A percentile compares a stretch with the other conserved stretches of the same genome.
phyloP scores from a whole-genome alignment of 805 yeast species.

The Metschnikowia corniflorae region DNA sequence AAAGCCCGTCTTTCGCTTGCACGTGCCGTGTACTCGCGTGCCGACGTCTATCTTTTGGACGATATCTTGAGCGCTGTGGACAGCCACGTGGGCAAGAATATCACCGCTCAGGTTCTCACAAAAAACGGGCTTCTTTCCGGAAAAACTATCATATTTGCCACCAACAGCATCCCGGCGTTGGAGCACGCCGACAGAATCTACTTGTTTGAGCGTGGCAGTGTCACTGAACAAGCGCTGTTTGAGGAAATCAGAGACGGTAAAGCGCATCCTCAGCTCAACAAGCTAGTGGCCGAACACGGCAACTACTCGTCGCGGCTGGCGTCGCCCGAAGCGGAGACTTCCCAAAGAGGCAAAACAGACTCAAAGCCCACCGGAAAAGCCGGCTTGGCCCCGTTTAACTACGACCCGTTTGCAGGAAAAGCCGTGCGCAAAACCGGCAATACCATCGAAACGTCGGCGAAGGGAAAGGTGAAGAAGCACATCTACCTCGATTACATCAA shows the following conservation, averaged over 20 bases:
- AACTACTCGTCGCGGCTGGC: slow-evolving; percentile 1
- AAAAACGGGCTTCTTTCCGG: slow-evolving; percentile 28
- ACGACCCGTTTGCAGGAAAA: slow-evolving; percentile 33
- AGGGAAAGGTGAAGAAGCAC: slow-evolving; percentile 54
- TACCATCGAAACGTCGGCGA: slow-evolving; percentile 41
- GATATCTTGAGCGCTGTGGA: slow-evolving; percentile 44
- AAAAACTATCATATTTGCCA: slow-evolving; percentile 13
- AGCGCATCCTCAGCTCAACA: slow-evolving; percentile 9
- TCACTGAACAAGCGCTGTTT: slow-evolving; percentile 10
- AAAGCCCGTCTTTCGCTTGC: slow-evolving; percentile 42
- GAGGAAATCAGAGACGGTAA: slow-evolving; percentile 2
- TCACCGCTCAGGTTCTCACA: slow-evolving; percentile 31
- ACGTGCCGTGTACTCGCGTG: slow-evolving; percentile 40
- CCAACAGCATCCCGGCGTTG: slow-evolving; percentile 13
- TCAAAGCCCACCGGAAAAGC: slow-evolving; percentile 3
- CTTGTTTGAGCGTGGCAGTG: slow-evolving; percentile 13
- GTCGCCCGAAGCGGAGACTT: slow-evolving; percentile 2
- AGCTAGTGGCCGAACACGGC: slow-evolving; percentile 5
- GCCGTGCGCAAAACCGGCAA: slow-evolving; percentile 14
- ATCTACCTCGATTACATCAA: slow-evolving; percentile 53
- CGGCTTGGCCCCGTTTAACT: slow-evolving; percentile 34
- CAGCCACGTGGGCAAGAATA: slow-evolving; percentile 38
- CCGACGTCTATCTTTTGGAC: slow-evolving; percentile 38
- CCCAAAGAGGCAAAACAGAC: background rate
- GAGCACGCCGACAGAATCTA: slow-evolving; percentile 11